Base-by-base conservation (phyloP, 2,329 filamentous ascomycete species). In the Beauveria sp. region DNA sequence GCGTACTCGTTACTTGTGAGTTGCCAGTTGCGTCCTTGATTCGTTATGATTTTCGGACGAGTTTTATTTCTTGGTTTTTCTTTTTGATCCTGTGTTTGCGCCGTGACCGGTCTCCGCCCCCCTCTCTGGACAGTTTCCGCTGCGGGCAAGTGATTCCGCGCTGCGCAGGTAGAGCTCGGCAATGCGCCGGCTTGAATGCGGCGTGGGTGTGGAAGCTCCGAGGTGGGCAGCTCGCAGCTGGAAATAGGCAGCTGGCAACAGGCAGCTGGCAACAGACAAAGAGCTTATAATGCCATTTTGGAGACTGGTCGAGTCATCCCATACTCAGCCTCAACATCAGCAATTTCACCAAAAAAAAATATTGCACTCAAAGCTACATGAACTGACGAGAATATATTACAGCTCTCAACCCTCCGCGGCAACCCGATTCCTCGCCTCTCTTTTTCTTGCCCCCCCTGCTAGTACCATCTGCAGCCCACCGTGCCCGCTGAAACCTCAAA, bases 401-500 rank as follows among this genome's bases (percentile, higher is more conserved):
- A 37, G 34, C 34, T 37, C 5, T 16, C 34, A 37, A 37, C 34
- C 34, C 34, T 37, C 34, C 34, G 34, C 14, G 34, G 34, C 34
- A 37, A 37, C 34, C 34, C 34, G 34, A 16, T 37, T 37, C 34
- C 34, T 37, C 14, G 5, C 34, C 34, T 37, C 12, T 37, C 34
- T 37, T 37, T 37, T 37, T 37, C 34, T 37, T 37, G 28, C 10
- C 30, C 30, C 30, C 55, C 46, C 55, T 58, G 55, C 55, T 58
- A 58, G 55, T 47, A 50, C 46, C 55, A 58, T 58, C 55, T 51
- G 55, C 55, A 58, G 55, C 55, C 55, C 55, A 58, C 55, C 51
- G 54, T 48, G 46, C 55, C 55, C 55, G 55, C 55, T 57, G 55
- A 59, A 59, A 59, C 55, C 48, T 59, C 57, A 51, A 59, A 59